Percentiles rank a stretch among this genome's conserved stretches.
These are phyloP conservation scores for Protomyces macrosporus DNA, from an alignment of 1,139 yeast genomes.

Conservation along the genomic window DNA sequence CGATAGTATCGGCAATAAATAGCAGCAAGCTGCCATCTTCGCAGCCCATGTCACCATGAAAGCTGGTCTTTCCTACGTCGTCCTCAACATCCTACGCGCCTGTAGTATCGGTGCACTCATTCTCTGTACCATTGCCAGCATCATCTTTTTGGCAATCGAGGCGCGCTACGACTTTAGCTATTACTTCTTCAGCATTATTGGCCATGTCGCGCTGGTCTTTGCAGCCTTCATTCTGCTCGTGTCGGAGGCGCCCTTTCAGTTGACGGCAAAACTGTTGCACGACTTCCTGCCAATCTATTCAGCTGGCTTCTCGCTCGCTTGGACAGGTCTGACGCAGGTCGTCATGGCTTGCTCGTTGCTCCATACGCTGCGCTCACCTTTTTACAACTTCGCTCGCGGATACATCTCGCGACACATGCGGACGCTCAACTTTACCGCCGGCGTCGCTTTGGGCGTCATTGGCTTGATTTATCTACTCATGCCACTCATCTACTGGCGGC, in stretches of 20 bases:
- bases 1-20: too few relatives aligned
- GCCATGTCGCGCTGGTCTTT: background rate
- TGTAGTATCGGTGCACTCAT: constrained; percentile 1
- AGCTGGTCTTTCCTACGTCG: constrained; percentile 5
- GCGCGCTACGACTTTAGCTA: background rate
- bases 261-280: background rate
- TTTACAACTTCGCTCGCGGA: background rate
- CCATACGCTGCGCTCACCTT: background rate
- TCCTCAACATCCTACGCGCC: constrained; percentile 17
- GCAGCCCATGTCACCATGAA: background rate
- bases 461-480: constrained; percentile 2
- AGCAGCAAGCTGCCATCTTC: too few relatives aligned
- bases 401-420: background rate
- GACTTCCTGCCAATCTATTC: constrained; percentile 3
- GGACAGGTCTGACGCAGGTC: constrained; percentile 19
- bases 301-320: constrained; percentile 4
- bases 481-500: constrained; percentile 17
- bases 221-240: background rate
- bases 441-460: constrained; percentile 3
- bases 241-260: constrained; percentile 2
- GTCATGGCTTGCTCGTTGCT: background rate
- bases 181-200: constrained; percentile 8
- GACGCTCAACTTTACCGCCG: constrained; percentile 1
- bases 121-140: constrained; percentile 3
- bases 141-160: constrained; percentile 1